A percentile compares a stretch with the other conserved stretches of the same genome.
These are phyloP conservation scores for maize (Zea mays) DNA, from an alignment of 176 grass and related monocot species.

Conservation along the genomic window DNA sequence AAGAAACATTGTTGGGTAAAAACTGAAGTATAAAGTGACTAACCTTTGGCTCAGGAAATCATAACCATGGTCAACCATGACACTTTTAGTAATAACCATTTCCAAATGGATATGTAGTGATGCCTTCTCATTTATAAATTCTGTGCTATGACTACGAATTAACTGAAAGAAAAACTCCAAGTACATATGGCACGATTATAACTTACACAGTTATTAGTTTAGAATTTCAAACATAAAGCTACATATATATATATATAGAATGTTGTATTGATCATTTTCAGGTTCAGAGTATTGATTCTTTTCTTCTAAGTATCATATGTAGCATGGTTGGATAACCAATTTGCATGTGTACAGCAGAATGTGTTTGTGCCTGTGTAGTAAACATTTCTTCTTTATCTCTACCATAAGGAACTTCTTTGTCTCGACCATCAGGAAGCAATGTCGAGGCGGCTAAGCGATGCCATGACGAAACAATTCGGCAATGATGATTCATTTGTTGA, in stretches of 20 bases:
- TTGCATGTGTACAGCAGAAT: not conserved
- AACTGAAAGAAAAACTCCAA: not conserved
- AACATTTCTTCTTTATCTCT: no score
- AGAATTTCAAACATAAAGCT: not conserved
- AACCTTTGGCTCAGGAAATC: not conserved
- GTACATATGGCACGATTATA: not conserved
- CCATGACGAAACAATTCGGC: constrained; percentile 41
- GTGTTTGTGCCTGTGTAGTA: no score
- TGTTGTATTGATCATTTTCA: not conserved
- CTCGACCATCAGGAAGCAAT: constrained; percentile 60
- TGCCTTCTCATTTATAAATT: not conserved
- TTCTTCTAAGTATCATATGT: not conserved
- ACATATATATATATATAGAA: not conserved
- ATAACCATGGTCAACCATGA: not conserved
- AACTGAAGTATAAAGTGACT: not conserved
- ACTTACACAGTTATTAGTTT: no score
- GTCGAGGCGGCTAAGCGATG: constrained; percentile 59
- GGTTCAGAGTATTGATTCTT: not conserved
- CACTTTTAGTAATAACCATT: not conserved
- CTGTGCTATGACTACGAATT: not conserved
- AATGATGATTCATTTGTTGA: constrained; percentile 50
- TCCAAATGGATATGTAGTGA: not conserved
- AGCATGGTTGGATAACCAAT: not conserved
- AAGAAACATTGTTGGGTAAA: not conserved
- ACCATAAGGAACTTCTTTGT: not conserved